Evolutionary conservation across 192 early-diverging fungal genomes (phyloP), one percentile per base, ranked within the genome.

Genomic region (Entomortierella lignicola): DNA sequence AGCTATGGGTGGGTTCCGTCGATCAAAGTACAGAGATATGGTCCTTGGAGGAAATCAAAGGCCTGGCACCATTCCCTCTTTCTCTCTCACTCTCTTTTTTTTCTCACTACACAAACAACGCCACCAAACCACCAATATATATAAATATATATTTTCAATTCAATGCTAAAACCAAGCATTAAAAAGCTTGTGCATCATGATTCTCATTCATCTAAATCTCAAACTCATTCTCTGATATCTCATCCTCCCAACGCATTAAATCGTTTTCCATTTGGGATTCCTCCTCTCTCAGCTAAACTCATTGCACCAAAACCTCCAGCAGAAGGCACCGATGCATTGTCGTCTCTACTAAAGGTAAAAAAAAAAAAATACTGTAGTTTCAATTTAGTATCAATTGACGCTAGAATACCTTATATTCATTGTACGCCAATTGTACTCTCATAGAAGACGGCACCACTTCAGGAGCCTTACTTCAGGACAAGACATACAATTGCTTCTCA

Each of bases 391-490:
- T 10, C 13, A 23, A 10, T 8, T 54, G 27, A 6, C 17, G 6
- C 23, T 17, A n/a, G n/a, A n/a, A n/a, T n/a, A n/a, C n/a, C n/a
- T n/a, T n/a, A n/a, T n/a, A n/a, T n/a, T n/a, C n/a, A n/a, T n/a
- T n/a, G n/a, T n/a, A n/a, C n/a, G n/a, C n/a, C n/a, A n/a, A n/a
- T n/a, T n/a, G n/a, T n/a, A n/a, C n/a, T n/a, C n/a, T n/a, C n/a
- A n/a, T 56, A 74, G 72, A 74, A 62, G 52, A 55, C 72, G 20
- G 57, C 43, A 8, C 72, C 72, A 8, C 37, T 67, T 12, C 63
- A 74, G 37, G 72, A 74, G 32, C 72, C 72, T 2, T 74, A 74
- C 72, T 74, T 74, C 20, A 56, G 56, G 29, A 74, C 72, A 23
- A 51, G 64, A 23, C 72, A 74, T 48, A 55, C 72, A 18, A 74